A percentile compares a stretch with the other conserved stretches of the same genome.
These are phyloP conservation scores for Zostera marina DNA, from an alignment of 116 monocot species.

Conservation along the genomic window DNA sequence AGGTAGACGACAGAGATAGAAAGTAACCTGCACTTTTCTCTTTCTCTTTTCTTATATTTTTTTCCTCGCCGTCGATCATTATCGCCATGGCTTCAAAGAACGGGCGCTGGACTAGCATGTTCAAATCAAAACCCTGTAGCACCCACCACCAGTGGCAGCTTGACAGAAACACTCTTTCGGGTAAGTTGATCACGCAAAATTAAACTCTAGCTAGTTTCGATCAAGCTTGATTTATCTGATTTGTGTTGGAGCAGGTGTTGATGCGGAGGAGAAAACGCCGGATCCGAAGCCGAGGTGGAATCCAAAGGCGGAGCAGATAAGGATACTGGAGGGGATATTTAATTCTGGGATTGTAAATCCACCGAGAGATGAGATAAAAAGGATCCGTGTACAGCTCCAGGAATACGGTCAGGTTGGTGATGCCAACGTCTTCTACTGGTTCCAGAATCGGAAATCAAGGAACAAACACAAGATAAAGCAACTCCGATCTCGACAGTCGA, in stretches of 20 bases:
- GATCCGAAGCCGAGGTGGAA: conserved; percentile 97
- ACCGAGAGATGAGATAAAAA: conserved; percentile 81
- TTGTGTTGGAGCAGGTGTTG: neutral
- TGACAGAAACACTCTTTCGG: conserved; percentile 42
- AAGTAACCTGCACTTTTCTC: neutral
- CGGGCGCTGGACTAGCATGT: conserved; percentile 97
- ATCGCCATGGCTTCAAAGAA: conserved; percentile 76
- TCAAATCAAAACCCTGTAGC: conserved; percentile 89
- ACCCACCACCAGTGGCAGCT: conserved; percentile 55
- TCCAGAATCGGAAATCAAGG: conserved; percentile 95
- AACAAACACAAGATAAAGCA: conserved; percentile 75
- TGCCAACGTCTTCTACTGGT: conserved; percentile 99
- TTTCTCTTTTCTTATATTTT: neutral
- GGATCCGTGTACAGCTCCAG: conserved; percentile 69
- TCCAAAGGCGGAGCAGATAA: conserved; percentile 92
- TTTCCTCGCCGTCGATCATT: conserved; percentile 1
- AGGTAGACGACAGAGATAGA: conserved; percentile 8
- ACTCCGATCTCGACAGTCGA: conserved; percentile 9
- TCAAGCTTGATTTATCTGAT: neutral
- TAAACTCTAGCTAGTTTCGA: neutral
- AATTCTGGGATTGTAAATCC: conserved; percentile 98
- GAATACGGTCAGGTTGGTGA: conserved; percentile 84
- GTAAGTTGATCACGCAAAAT: neutral
- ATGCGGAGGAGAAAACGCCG: conserved; percentile 51
- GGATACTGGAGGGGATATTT: conserved; percentile 84